Evolutionary conservation across 352 stramenopile species (phyloP).

Genomic region (Thraustochytrium striatum): DNA sequence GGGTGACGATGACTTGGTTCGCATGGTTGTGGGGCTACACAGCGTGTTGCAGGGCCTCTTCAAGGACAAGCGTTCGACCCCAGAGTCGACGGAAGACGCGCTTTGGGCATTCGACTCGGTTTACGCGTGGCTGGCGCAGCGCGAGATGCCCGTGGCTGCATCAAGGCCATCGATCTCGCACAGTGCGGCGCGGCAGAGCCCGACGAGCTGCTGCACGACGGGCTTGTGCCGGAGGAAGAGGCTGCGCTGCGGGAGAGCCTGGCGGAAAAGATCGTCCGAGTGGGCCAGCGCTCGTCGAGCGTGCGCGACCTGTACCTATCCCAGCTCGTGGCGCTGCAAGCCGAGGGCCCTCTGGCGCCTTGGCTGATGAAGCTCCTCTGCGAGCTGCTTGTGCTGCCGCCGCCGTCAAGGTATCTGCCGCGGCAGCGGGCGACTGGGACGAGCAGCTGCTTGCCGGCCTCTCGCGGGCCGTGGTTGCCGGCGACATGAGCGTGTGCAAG

Average conservation of each 20-base stretch:
- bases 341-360: background rate
- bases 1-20: no score
- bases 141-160: background rate
- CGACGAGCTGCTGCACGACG: background rate
- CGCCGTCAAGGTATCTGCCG: background rate
- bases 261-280: background rate
- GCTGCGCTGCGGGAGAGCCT: background rate
- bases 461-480: background rate
- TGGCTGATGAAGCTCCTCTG: background rate
- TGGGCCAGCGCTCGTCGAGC: background rate
- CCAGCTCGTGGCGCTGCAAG: background rate
- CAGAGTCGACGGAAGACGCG: no score
- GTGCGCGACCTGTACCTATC: conserved; percentile 3
- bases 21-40: no score
- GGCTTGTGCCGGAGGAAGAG: background rate
- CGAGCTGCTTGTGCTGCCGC: background rate
- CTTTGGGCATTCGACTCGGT: no score
- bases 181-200: background rate
- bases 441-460: background rate
- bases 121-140: background rate
- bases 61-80: no score
- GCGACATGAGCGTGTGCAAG: background rate
- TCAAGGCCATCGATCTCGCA: background rate
- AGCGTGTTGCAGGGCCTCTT: no score
- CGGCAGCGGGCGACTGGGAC: conserved; percentile 3